A percentile compares a stretch with the other conserved stretches of the same genome.
Evolutionary conservation across 768 basidiomycete genomes (phyloP).

Genomic region (Calocera viscosa): DNA sequence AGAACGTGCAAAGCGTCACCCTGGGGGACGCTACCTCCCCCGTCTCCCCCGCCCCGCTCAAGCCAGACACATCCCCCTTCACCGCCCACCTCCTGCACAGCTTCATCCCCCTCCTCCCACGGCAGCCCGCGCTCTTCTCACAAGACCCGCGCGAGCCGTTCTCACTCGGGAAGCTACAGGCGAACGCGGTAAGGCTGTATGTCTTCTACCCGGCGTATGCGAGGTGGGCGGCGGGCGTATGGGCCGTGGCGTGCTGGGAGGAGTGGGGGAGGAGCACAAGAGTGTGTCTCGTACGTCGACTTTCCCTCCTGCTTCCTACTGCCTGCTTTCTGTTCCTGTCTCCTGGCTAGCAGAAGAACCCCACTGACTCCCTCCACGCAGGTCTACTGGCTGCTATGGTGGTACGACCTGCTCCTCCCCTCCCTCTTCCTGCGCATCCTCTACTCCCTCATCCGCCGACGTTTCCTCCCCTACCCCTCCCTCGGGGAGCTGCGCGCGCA

Average conservation of each 20-base stretch:
- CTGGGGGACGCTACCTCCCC: slow-evolving; percentile 15
- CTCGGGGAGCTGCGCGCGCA: slow-evolving; percentile 42
- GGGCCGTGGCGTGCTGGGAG: slow-evolving; percentile 44
- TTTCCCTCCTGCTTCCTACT: background rate
- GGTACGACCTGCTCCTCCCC: slow-evolving; percentile 43
- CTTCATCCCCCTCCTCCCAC: slow-evolving; percentile 28
- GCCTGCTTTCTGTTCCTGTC: too few relatives aligned
- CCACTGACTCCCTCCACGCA: slow-evolving; percentile 20
- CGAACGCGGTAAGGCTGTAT: slow-evolving; percentile 44
- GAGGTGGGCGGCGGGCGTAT: slow-evolving; percentile 32
- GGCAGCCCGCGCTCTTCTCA: background rate
- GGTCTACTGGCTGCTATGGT: slow-evolving; percentile 57
- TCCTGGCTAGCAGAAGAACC: background rate
- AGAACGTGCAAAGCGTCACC: background rate
- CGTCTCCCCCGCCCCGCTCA: slow-evolving; percentile 22
- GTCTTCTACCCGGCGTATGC: slow-evolving; percentile 42
- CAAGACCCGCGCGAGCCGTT: slow-evolving; percentile 29
- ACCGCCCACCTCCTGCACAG: slow-evolving; percentile 40
- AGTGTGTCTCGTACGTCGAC: slow-evolving; percentile 40
- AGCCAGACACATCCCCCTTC: slow-evolving; percentile 24
- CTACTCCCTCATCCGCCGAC: slow-evolving; percentile 38
- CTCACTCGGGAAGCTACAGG: slow-evolving; percentile 40
- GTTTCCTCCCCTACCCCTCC: slow-evolving; percentile 44
- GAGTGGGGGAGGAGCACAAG: slow-evolving; percentile 35
- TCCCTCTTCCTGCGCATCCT: slow-evolving; percentile 38